These are phyloP conservation scores for Lepraria neglecta DNA, from an alignment of 495 filamentous ascomycete species.

Conservation along the genomic window DNA sequence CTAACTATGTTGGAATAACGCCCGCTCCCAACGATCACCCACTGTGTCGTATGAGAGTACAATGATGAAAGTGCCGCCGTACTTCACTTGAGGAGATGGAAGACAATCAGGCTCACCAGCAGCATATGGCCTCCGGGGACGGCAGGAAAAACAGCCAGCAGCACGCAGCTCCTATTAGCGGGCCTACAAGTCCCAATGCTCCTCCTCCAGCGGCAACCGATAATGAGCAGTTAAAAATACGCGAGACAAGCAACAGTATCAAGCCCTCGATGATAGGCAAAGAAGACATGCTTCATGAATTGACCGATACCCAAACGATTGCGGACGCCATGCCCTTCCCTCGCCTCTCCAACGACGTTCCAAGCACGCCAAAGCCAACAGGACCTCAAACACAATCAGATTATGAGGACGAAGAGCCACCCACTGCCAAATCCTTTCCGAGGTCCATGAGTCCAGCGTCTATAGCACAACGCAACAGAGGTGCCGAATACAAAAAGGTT, in stretches of 20 bases:
- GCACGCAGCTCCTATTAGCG: background rate
- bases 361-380: conserved; percentile 29
- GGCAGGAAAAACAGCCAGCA: background rate
- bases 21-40: background rate
- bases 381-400: conserved; percentile 38
- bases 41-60: background rate
- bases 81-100: conserved; percentile 9
- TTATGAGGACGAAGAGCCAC: conserved; percentile 60
- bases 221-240: background rate
- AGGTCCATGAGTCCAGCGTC: conserved; percentile 53
- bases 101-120: background rate
- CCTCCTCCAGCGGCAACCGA: background rate
- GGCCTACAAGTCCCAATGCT: background rate
- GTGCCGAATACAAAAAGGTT: conserved; percentile 49
- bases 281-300: background rate
- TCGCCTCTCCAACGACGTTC: conserved; percentile 37
- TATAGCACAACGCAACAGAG: conserved; percentile 44
- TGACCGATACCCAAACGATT: background rate
- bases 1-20: too few relatives aligned
- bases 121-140: background rate
- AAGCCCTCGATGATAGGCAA: background rate
- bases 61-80: background rate
- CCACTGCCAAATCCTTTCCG: conserved; percentile 57
- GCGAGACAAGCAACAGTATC: background rate
- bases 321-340: conserved; percentile 22